Base-by-base conservation (phyloP, 495 filamentous ascomycete genomes). In the Annulohypoxylon nitens region DNA sequence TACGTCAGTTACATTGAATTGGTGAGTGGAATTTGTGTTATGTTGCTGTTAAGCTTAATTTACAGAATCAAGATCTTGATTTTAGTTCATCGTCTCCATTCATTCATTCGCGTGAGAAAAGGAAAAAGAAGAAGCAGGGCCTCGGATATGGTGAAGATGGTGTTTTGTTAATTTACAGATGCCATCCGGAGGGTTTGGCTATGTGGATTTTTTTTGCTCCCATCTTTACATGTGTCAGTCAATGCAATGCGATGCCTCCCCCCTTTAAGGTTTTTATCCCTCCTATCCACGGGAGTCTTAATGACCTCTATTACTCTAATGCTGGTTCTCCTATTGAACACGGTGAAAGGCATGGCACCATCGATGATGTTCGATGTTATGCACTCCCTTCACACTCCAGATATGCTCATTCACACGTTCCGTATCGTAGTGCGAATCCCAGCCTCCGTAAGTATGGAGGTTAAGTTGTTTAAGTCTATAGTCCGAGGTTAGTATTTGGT, bases 251-350 rank as follows among this genome's bases (percentile, higher is more conserved):
- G 68, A 75, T 67, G 55, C 73, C 69, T 61, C 55, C 53, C 62
- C 57, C 51, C 50, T 30, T 58, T 20, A 53, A 53, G 57, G 36
- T 77, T 71, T 75, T 59, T 69, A 30, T 36, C 67, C 67, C 47
- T 41, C 50, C 48, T 63, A 51, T 64, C 57, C 57, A 67, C 57
- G 57, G 67, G 65, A 65, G 65, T 71, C 76, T 73, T 73, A 78
- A 67, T 58, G 65, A 70, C 70, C 64, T 79, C 77, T 78, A 79
- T 78, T 76, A 75, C 54, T 77, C 75, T 79, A 77, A 73, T 75
- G 72, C 71, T 77, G 67, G 73, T 73, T 75, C 71, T 76, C 64
- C 69, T 74, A 74, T 69, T 63, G 75, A 72, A 75, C 73, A 74
- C 67, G 64, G 71, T 62, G 66, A 70, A 72, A 33, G 50, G 61